Base-by-base conservation (phyloP, 768 basidiomycete species). In the Ramaria sp. region DNA sequence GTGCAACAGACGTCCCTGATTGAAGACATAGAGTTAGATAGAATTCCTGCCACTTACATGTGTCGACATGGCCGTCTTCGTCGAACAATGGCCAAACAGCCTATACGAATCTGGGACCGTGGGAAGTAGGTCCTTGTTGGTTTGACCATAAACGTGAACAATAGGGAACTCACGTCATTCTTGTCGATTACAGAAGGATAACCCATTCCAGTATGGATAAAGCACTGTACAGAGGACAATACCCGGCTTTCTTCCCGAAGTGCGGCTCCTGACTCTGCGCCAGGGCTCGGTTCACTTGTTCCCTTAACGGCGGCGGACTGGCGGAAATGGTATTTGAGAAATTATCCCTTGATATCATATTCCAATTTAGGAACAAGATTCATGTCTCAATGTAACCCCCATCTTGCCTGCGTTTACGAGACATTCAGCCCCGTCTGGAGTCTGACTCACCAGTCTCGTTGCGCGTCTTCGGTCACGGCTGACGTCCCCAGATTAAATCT, bases 51-150 rank as follows among this genome's bases (percentile, higher is more conserved):
- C n/a, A n/a, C n/a, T n/a, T n/a, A 27, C 38, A 16, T 42, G 42
- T 52, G 38, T 52, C 13, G 32, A 27, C 37, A 18, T 52, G n/a
- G 5, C 42, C 18, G 24, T 52, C 41, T 43, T 30, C 20, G 51
- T 52, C 51, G 51, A 52, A 52, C 51, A 52, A 52, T 52, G 41
- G 45, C 45, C 28, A 25, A 27, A 30, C 10, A 30, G 5, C n/a
- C 16, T 30, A 47, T 47, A 27, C 45, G 45, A 47, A n/a, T 18
- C 27, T 25, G 15, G n/a, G 27, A 20, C 39, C 53, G 53, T 55
- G 53, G 53, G 53, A 55, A 55, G 53, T 55, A 55, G 53, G 53
- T 55, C 53, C 53, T 34, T 55, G 44, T 55, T 55, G 53, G 53
- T 42, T 24, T 41, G 34, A 24, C 53, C 44, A 30, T 47, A 55